Evolutionary conservation across 164 flowering plant species (phyloP), one percentile per base, ranked within the genome.

Genomic region (Piper betle): DNA sequence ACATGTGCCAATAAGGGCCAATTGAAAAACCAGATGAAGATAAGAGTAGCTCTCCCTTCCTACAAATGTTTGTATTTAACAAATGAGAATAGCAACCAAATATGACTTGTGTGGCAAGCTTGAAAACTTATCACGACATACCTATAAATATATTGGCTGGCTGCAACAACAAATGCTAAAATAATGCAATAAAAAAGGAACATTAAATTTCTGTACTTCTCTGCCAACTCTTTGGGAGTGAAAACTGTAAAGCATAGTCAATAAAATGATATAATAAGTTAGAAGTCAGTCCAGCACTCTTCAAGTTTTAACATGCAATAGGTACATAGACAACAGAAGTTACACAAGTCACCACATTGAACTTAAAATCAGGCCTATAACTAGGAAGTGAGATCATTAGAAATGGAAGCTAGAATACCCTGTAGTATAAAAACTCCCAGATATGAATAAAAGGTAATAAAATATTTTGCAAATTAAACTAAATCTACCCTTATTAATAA

Each of bases 171-270:
- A 57, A 84, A 40, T 64, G 82, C 64, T 86, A 90, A 74, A 58
- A 73, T 73, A 60, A 88, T 33, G 75, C 94, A 84, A 75, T 93
- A 93, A 37, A 90, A 64, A 57, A 93, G 84, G 73, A 93, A 93
- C 41, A 85, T 68, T 17, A 79, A 68, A 72, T 90, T 90, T 78
- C 86, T 80, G 73, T 81, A 93, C 77, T 93, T 93, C 74, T 90
- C 99, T 39, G 81, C 92, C 84, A 93, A 78, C 73, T 93, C 84
- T 73, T 86, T 95, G n/a, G 97, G 91, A 39, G 99, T 93, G 73
- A 76, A 93, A 40, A 93, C 99, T 93, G 91, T 70, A 74, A 53
- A 39, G 13, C 37, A 59, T 20, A 53, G 55, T 42, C n/a, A 37
- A 10, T 46, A 0, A 46, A 10, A 46, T 46, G 50, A 46, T 15